A percentile compares a stretch with the other conserved stretches of the same genome.
These are phyloP conservation scores for Globisporangium cederbergense DNA, from an alignment of 352 stramenopile genomes.

Conservation along the genomic window DNA sequence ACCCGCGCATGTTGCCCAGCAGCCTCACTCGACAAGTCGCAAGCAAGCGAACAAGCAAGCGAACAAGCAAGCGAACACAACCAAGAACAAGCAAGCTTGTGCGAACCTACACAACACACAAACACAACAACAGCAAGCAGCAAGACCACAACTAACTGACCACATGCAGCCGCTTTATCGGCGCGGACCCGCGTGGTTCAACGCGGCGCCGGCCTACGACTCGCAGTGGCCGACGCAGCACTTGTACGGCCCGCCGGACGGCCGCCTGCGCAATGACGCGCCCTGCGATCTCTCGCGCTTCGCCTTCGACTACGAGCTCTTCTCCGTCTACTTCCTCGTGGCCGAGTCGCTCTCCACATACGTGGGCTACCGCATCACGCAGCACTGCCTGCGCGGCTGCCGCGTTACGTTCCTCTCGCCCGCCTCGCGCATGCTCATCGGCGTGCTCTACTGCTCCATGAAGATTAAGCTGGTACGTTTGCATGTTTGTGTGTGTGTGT, in stretches of 20 bases:
- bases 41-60: neutral
- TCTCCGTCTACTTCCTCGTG: conserved; percentile 77
- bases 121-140: neutral
- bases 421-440: conserved; percentile 61
- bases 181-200: conserved; percentile 48
- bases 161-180: conserved; percentile 52
- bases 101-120: neutral
- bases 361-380: conserved; percentile 74
- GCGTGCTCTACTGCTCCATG: conserved; percentile 64
- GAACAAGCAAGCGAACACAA: neutral
- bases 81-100: neutral
- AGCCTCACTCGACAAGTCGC: neutral
- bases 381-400: conserved; percentile 72
- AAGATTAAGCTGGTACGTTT: conserved; percentile 68
- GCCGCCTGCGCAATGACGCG: conserved; percentile 22
- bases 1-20: neutral
- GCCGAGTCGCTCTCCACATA: conserved; percentile 75
- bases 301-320: conserved; percentile 63
- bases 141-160: conserved; percentile 2
- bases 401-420: conserved; percentile 62
- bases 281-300: conserved; percentile 28
- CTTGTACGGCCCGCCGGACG: conserved; percentile 46
- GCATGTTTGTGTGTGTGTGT: neutral
- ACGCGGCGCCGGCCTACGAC: conserved; percentile 28
- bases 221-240: conserved; percentile 29